A percentile compares a stretch with the other conserved stretches of the same genome.
These are phyloP conservation scores for Pythium monospermum DNA, from an alignment of 352 stramenopile genomes.

Conservation along the genomic window DNA sequence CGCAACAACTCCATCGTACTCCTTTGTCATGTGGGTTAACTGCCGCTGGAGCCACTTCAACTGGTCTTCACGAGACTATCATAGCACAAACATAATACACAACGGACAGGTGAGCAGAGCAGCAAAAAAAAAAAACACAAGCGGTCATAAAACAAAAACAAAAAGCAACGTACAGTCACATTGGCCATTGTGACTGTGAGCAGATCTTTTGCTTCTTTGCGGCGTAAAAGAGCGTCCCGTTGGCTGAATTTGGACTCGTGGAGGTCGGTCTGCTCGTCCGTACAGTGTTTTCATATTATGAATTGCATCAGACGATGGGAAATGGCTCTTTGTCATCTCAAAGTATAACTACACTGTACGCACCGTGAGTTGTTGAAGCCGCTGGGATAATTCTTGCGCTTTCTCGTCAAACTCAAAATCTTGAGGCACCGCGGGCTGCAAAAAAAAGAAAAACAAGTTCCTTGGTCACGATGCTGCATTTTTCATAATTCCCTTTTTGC, in stretches of 20 bases:
- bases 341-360: background rate
- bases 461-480: background rate
- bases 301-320: too few species aligned
- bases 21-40: too few species aligned
- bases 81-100: background rate
- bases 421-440: conserved; percentile 5
- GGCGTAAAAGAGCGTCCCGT: background rate
- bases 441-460: background rate
- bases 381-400: background rate
- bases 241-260: conserved; percentile 1
- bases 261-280: too few species aligned
- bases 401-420: conserved; percentile 3
- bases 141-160: background rate
- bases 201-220: background rate
- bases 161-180: background rate
- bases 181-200: background rate
- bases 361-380: background rate
- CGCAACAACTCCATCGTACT: too few species aligned
- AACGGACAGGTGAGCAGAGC: too few species aligned
- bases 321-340: background rate
- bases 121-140: too few species aligned
- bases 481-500: background rate
- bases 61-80: background rate
- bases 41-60: conserved; percentile 2
- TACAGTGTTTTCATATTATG: too few species aligned